Base-by-base conservation (phyloP, 2,329 filamentous ascomycete species). In the Ceratocystis albifundus region DNA sequence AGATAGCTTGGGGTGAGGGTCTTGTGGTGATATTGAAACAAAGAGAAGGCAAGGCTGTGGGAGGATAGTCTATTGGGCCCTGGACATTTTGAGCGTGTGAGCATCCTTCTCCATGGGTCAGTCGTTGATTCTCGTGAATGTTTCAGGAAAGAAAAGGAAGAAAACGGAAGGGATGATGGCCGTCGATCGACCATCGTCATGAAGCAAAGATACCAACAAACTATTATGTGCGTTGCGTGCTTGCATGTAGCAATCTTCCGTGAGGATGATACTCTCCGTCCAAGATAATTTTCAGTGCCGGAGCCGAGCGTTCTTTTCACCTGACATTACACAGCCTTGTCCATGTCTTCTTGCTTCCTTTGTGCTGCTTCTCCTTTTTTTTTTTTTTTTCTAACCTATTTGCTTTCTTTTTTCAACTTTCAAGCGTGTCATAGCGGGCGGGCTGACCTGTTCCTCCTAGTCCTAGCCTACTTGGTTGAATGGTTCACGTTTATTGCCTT, bases 81-180 rank as follows among this genome's bases (percentile, higher is more conserved):
- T 57, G 15, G 25, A 3, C 25, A 25, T 20, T 17, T 15, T 57
- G 1, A 57, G 53, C 53, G 8, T 20, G 46, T 57, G 20, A 30
- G 22, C 53, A 17, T 22, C 53, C 30, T 57, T 57, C 7, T 41
- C 36, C 46, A 50, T 50, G 46, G 46, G 36, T 20, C 36, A 12
- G 36, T 20, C 36, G 4, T 41, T 22, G n/a, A 50, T 8, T 8
- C 20, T 50, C 46, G 30, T 57, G 53, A 57, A 57, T 57, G 53
- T 57, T 57, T 57, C 53, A 57, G 53, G 53, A 30, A 57, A 57
- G 53, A 57, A 57, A 57, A 57, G 20, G 30, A 57, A 30, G 25
- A 28, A 57, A 50, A 22, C 20, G 53, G 25, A 57, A 57, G 53
- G 53, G 53, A 57, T 57, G 22, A 5, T 57, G 53, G 10, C 22